Evolutionary conservation across 1,284 basidiomycete species (phyloP).

Genomic region (Moesziomyces sp.): DNA sequence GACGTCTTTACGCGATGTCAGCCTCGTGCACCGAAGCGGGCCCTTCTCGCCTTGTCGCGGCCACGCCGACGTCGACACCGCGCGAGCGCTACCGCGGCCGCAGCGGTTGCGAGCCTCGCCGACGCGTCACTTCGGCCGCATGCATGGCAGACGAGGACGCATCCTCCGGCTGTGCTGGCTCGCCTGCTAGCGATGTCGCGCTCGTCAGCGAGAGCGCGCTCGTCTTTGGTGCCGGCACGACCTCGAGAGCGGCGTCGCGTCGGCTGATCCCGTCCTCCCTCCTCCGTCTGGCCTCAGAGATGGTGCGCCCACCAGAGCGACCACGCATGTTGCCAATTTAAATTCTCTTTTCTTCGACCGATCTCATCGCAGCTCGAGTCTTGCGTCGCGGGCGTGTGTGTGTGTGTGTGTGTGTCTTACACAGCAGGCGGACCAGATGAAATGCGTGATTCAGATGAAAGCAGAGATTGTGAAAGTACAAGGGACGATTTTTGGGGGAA

Average conservation of each 20-base stretch:
- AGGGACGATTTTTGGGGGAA: background rate
- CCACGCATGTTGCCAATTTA: too few relatives aligned
- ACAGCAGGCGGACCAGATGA: too few relatives aligned
- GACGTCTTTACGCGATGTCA: background rate
- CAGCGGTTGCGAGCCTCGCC: background rate
- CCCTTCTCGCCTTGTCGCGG: slow-evolving; percentile 24
- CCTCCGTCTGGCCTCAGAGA: slow-evolving; percentile 41
- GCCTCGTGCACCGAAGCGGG: slow-evolving; percentile 14
- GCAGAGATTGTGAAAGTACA: background rate
- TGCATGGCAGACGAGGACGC: slow-evolving; percentile 1
- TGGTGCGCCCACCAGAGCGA: slow-evolving; percentile 48
- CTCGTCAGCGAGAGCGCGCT: slow-evolving; percentile 9
- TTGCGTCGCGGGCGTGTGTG: too few relatives aligned
- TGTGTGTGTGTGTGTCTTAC: too few relatives aligned
- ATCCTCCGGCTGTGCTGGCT: background rate
- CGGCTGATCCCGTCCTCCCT: slow-evolving; percentile 17
- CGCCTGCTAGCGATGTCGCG: background rate
- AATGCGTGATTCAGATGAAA: background rate
- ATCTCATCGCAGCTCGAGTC: too few relatives aligned
- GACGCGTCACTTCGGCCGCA: background rate
- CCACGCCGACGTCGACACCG: background rate
- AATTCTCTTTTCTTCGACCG: too few relatives aligned
- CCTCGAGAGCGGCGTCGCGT: slow-evolving; percentile 8
- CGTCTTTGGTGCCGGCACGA: slow-evolving; percentile 5
- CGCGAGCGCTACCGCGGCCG: background rate